These are phyloP conservation scores for Penicillium olsonii DNA, from an alignment of 2,329 filamentous ascomycete genomes.

Conservation along the genomic window DNA sequence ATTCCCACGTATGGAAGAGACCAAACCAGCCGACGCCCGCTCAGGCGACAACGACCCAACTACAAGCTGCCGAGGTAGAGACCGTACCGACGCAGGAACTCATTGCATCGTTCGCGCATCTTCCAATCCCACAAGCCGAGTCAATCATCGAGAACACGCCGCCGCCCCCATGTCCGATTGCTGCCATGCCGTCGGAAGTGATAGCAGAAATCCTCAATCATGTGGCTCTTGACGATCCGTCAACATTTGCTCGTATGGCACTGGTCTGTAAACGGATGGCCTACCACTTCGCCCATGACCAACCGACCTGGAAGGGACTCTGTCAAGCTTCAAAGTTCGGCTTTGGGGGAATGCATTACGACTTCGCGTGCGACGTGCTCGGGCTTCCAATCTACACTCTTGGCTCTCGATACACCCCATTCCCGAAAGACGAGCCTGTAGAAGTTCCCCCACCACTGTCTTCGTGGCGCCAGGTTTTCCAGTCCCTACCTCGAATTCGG, in stretches of 20 bases:
- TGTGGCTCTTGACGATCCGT: constrained; percentile 74
- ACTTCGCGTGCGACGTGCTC: constrained; percentile 64
- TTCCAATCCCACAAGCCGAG: constrained; percentile 68
- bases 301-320: constrained; percentile 80
- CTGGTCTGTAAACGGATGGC: constrained; percentile 86
- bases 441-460: constrained; percentile 44
- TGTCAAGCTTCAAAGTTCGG: constrained; percentile 72
- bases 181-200: constrained; percentile 78
- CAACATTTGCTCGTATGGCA: constrained; percentile 72
- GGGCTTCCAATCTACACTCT: constrained; percentile 46
- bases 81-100: constrained; percentile 64
- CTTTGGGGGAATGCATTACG: constrained; percentile 80
- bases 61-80: constrained; percentile 54
- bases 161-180: constrained; percentile 76
- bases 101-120: constrained; percentile 70
- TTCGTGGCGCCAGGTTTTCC: constrained; percentile 71
- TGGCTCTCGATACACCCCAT: constrained; percentile 36
- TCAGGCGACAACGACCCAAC: constrained; percentile 56
- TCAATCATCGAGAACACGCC: constrained; percentile 71
- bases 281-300: constrained; percentile 79
- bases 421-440: constrained; percentile 29
- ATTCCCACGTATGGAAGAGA: constrained; percentile 64
- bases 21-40: constrained; percentile 46
- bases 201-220: constrained; percentile 75
- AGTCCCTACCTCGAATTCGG: constrained; percentile 77